A percentile compares a stretch with the other conserved stretches of the same genome.
Conservation (phyloP, 441 rosid species). For the Omphalea diandra region DNA sequence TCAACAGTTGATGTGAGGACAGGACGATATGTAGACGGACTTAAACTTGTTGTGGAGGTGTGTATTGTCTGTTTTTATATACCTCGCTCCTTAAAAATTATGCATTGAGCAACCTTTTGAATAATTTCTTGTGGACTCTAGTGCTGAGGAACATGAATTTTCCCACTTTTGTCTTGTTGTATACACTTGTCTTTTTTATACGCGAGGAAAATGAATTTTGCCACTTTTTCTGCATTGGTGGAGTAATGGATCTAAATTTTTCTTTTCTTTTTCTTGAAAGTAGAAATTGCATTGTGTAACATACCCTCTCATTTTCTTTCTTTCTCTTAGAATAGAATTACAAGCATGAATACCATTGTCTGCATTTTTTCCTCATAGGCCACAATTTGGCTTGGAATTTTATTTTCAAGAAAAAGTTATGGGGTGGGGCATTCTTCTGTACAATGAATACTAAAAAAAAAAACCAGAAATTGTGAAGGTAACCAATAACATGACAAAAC, state of each 20-base stretch:
- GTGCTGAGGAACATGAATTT: neutral
- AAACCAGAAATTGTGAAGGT: neutral
- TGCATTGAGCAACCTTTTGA: constrained; percentile 4
- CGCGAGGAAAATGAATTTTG: too few species aligned
- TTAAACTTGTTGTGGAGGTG: constrained; percentile 89
- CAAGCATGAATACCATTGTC: neutral
- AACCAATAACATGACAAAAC: neutral
- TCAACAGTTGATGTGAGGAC: constrained; percentile 86
- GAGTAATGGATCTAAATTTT: neutral
- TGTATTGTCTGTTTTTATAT: constrained; percentile 31
- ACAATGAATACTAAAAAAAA: neutral
- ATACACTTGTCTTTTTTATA: too few species aligned
- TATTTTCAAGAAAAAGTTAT: neutral
- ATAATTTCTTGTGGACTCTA: constrained; percentile 4
- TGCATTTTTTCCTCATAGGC: neutral
- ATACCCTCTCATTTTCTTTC: neutral
- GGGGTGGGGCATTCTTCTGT: neutral
- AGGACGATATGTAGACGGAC: constrained; percentile 76
- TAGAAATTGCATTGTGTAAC: neutral
- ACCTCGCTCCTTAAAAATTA: constrained; percentile 17
- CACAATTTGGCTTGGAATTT: neutral
- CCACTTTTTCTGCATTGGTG: neutral
- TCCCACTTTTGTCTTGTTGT: neutral
- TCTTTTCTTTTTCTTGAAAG: neutral
- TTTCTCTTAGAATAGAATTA: neutral